Base-by-base conservation (phyloP, 2,329 filamentous ascomycete genomes). In the Leptographium lundbergii region DNA sequence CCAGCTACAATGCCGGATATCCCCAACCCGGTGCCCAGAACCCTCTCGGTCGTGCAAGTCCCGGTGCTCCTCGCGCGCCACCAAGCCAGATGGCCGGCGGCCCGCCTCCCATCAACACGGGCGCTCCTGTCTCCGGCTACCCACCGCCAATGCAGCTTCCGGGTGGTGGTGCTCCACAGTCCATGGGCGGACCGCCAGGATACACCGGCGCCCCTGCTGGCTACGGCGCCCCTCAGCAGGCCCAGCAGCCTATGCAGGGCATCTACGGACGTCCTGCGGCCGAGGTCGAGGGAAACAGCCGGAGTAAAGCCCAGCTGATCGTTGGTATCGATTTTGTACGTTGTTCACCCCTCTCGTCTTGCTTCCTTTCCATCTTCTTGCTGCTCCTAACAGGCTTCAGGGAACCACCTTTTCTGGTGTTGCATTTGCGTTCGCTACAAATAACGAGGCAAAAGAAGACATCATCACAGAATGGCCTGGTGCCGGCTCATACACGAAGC, bases 401-500 rank as follows among this genome's bases (percentile, higher is more conserved):
- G 90, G 94, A 65, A 99, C 94, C 22, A 99, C 94, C 6, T 99
- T 97, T 72, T 97, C 94, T 3, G 94, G 94, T 71, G 92, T 97
- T 63, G 94, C 94, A 42, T 96, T 95, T 71, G 91, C 91, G 36
- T 99, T 96, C 74, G 91, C 91, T 62, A 96, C 92, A 61, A 96
- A 96, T 75, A 95, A 92, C 66, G 91, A 96, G 73, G 91, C 91
- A 61, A 95, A 96, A 72, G 94, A 97, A 74, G 92, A 97, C 72
- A 97, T 97, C 67, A 99, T 99, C 67, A 95, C 92, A 63, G 94
- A 99, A 75, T 99, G 94, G 94, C 94, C 94, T 29, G 94, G 94
- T 66, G 91, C 94, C 42, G 94, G 94, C 66, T 96, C 94, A 59
- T 92, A 96, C 72, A 96, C 94, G 56, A 97, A 97, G 76, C 94